phyloP scores from a whole-genome alignment of 768 basidiomycete species.

The Clathrus columnatus region DNA sequence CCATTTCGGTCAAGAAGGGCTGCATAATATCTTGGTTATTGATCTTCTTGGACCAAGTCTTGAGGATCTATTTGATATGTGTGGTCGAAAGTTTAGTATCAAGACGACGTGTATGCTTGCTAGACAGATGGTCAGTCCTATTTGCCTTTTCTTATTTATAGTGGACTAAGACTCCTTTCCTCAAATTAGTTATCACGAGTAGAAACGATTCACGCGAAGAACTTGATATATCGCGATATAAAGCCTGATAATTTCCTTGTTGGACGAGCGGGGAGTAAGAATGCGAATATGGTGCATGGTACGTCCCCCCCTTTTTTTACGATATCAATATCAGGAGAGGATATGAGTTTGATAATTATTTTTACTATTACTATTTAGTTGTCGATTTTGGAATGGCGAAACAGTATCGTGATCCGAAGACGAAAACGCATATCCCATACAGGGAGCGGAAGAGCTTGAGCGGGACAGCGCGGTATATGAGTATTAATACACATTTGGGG shows the following conservation, averaged over 20 bases:
- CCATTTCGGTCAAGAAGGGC: conserved; percentile 97
- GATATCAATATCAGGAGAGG: too few species aligned
- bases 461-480: conserved; percentile 99
- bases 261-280: conserved; percentile 88
- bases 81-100: conserved; percentile 91
- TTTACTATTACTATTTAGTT: conserved; percentile 31
- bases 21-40: conserved; percentile 98
- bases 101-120: conserved; percentile 99
- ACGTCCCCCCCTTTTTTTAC: conserved; percentile 18
- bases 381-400: conserved; percentile 99
- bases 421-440: conserved; percentile 99
- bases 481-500: conserved; percentile 97
- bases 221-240: conserved; percentile 98
- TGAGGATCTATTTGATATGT: conserved; percentile 99
- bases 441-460: conserved; percentile 95
- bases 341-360: conserved; percentile 11
- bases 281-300: conserved; percentile 57
- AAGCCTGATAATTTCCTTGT: conserved; percentile 99
- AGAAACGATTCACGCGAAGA: conserved; percentile 98
- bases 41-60: conserved; percentile 94
- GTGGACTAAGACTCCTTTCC: not conserved
- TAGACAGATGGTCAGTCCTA: conserved; percentile 74
- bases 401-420: conserved; percentile 98
- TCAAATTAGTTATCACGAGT: conserved; percentile 82
- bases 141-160: not conserved